Base-by-base conservation (phyloP, 129 eudicot species). In the Pulicaria dysenterica region DNA sequence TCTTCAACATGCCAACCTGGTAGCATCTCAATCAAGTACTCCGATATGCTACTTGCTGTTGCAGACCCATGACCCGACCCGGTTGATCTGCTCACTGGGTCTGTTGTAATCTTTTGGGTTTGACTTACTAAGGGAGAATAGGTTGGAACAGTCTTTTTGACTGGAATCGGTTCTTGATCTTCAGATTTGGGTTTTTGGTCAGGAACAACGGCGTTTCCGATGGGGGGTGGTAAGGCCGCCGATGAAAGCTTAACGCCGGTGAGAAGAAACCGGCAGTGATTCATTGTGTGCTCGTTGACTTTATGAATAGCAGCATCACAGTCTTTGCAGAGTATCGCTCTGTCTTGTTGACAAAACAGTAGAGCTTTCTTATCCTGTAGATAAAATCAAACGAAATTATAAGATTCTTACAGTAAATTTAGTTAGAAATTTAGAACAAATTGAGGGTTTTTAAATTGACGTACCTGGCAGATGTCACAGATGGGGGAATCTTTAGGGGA, bases 1-100 rank as follows among this genome's bases (percentile, higher is more conserved):
- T 91, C 96, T 46, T 91, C 97, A 75, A 91, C 90, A 17, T 88
- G 96, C 96, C 97, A 91, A 3, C 96, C 97, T 0, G 97, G 97
- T 41, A 91, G 60, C 82, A 40, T 88, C 67, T 91, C 97, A 11
- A 81, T 83, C 87, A 91, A 82, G 58, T 91, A 91, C 80, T 91
- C 97, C 7, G 97, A 88, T 64, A 91, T 88, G 74, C 95, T 86
- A 69, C 92, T 84, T 3, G 83, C n/a, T 12, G 39, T 61, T 2
- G 47, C 14, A 5, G 79, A 64, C 6, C 74, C 79, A 70, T 72
- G 41, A 42, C 73, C 74, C 62, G 66, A 66, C 40, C 81, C 81
- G 73, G 48, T 78, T 31, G 9, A n/a, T 44, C 54, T 75, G 10
- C 57, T 57, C 31, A 8, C 65, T 34, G 3, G 38, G 3, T 3